Evolutionary conservation across 73 alveolate genomes (phyloP).

Genomic region (Stentor roeselii): DNA sequence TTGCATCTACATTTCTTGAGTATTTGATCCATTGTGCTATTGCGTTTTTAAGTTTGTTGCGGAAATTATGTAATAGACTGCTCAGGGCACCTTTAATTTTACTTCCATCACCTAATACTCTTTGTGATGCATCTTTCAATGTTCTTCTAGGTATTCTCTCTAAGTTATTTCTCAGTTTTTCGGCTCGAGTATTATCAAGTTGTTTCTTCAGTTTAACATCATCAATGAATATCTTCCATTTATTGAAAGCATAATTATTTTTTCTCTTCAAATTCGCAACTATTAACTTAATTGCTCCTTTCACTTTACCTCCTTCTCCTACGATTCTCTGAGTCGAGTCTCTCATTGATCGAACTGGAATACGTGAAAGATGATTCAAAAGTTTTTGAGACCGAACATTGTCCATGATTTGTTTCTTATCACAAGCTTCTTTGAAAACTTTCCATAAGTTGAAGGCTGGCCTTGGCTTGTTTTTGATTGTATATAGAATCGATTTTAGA

Average conservation of each 20-base stretch:
- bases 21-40: background rate
- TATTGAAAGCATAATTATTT: background rate
- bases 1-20: background rate
- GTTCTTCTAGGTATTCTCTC: background rate
- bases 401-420: background rate
- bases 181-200: background rate
- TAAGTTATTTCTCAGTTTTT: background rate
- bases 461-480: background rate
- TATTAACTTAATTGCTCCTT: background rate
- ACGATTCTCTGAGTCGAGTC: background rate
- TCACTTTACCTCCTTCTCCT: background rate
- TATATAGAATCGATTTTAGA: background rate
- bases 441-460: background rate
- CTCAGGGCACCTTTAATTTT: constrained; percentile 3
- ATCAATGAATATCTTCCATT: background rate
- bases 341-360: background rate
- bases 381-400: background rate
- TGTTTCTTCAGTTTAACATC: too few species aligned
- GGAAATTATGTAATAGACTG: background rate
- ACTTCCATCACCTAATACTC: constrained; percentile 1
- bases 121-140: background rate
- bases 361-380: background rate
- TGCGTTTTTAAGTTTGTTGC: background rate
- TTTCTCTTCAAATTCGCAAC: background rate
- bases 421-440: background rate